Evolutionary conservation across 257 asterid genomes (phyloP).

Genomic region (Solanum sejunctum): DNA sequence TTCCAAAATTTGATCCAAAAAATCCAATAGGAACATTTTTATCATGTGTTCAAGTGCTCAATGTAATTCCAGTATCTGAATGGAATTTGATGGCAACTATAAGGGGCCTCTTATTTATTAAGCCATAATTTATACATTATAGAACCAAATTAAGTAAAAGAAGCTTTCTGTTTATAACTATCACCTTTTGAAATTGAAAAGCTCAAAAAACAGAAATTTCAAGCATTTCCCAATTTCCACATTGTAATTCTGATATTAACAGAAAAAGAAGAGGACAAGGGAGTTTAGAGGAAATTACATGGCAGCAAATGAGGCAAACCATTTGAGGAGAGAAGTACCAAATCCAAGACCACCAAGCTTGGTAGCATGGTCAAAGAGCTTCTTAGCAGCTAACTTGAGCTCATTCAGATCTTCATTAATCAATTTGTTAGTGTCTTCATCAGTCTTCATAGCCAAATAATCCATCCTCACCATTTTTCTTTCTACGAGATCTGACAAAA

Average conservation of each 20-base stretch:
- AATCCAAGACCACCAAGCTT: constrained; percentile 39
- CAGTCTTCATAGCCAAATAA: constrained; percentile 51
- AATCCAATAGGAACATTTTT: background rate
- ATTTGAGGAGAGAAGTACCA: constrained; percentile 69
- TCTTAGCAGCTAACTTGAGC: constrained; percentile 54
- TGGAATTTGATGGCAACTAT: background rate
- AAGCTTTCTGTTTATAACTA: background rate
- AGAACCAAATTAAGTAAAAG: background rate
- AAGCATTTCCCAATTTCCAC: background rate
- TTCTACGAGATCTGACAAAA: background rate
- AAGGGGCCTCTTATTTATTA: background rate
- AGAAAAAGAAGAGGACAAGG: background rate
- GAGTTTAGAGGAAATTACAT: constrained; percentile 25
- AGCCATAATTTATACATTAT: background rate
- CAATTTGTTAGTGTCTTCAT: constrained; percentile 33
- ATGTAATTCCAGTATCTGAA: background rate
- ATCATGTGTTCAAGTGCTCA: background rate
- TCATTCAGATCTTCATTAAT: constrained; percentile 56
- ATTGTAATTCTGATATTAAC: background rate
- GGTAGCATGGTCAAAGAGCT: constrained; percentile 48
- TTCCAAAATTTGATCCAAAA: background rate
- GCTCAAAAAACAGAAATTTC: background rate
- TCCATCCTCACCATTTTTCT: constrained; percentile 53
- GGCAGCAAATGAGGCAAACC: constrained; percentile 85
- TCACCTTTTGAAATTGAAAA: background rate